These are phyloP conservation scores for Pseudogymnoascus sp. DNA, from an alignment of 2,329 filamentous ascomycete genomes.

Conservation along the genomic window DNA sequence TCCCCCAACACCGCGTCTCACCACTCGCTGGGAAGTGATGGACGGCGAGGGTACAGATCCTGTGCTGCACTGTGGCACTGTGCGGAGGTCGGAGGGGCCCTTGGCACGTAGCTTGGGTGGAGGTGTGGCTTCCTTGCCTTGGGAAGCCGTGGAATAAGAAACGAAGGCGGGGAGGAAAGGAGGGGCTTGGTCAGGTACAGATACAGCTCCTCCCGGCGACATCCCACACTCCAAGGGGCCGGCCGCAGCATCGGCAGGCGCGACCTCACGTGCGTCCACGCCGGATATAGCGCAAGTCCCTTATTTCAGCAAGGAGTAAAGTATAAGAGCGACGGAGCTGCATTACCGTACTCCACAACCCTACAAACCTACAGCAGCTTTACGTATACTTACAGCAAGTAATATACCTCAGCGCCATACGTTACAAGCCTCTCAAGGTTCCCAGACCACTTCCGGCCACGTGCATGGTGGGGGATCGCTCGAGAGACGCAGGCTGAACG, in stretches of 20 bases:
- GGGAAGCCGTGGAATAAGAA: background rate
- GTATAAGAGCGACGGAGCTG: background rate
- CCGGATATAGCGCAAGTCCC: background rate
- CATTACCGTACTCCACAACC: background rate
- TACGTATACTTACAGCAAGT: too few relatives aligned
- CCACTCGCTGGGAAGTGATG: background rate
- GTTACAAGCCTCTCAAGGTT: background rate
- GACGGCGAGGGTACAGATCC: background rate
- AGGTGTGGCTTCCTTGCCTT: background rate
- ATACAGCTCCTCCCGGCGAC: background rate
- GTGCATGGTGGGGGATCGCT: background rate
- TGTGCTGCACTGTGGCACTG: background rate
- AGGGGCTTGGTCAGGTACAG: background rate
- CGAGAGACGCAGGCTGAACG: background rate
- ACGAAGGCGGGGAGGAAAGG: background rate
- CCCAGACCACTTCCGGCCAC: background rate
- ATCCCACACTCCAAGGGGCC: background rate
- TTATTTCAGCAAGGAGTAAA: too few relatives aligned
- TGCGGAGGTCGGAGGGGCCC: background rate
- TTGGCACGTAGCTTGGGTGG: background rate
- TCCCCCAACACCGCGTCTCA: background rate
- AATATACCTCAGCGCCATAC: background rate
- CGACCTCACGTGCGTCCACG: background rate
- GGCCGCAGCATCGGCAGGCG: background rate
- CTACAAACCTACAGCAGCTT: background rate